Base-by-base conservation (phyloP, 768 basidiomycete species). In the Pleurotus giganteus region DNA sequence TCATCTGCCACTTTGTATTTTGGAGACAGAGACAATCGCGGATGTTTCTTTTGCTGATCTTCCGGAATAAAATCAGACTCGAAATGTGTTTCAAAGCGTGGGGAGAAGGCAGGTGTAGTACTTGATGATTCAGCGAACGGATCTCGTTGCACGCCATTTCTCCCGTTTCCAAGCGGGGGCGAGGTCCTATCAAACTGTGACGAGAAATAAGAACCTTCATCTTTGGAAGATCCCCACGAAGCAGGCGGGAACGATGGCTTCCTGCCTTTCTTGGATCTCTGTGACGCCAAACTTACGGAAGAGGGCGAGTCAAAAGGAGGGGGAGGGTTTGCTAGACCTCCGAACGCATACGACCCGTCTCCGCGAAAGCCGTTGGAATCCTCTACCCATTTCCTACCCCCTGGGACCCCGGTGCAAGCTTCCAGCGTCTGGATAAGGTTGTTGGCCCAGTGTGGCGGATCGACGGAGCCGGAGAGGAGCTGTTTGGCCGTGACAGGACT, bases 391-490 rank as follows among this genome's bases (percentile, higher is more conserved):
- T 73, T 72, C 23, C 83, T 76, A 50, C 75, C 79, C 13, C 84
- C 86, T 0, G 90, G 88, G 62, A 86, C 66, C 19, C 87, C 83
- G 2, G 88, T 88, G 59, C 86, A 86, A 8, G 78, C 67, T 47
- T 91, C 84, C 34, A 99, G 75, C 1, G 88, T 86, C 53, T 82
- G 79, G 56, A 91, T 85, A 23, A 99, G 77, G 1, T 76, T 66
- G n/a, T 76, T 68, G 1, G 94, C 87, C 91, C 92, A 98, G 1
- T 78, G 70, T 0, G 94, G 96, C 4, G 84, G 78, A 11, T 84
- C 78, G 39, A 97, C 72, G 8, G 67, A 67, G 4, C 96, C 96
- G 34, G 84, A 86, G 13, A 99, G 84, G 23, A 99, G 82, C 66
- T 87, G 79, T 66, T 87, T 88, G 2, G 78, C 86, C 1, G 87